Evolutionary conservation across 2,329 filamentous ascomycete species (phyloP), one percentile per base, ranked within the genome.

Genomic region (Nannizziopsis barbatae): DNA sequence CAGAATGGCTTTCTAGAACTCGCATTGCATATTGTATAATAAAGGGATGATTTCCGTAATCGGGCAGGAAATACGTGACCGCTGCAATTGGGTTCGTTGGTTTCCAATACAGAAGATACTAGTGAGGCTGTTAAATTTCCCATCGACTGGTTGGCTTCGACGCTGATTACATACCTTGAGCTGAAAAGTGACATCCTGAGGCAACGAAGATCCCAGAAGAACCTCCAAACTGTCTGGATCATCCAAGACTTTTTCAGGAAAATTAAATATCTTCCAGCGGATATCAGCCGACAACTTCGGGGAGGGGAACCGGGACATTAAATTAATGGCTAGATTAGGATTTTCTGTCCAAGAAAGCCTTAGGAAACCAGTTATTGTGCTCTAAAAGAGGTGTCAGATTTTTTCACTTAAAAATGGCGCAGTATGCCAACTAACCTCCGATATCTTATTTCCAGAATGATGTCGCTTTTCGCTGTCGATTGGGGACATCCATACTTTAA

Each of bases 11-110:
- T 62, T 98, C 92, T 42, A 99, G 68, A 2, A 92, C 86, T 58
- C 89, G 80, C 82, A 98, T 94, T 1, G 92, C 92, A 65, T 96
- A 98, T 65, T 99, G 93, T 35, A 96, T 79, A 46, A 98, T 76
- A 66, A 89, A 93, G 0, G 93, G 86, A 60, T 99, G 84, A 59
- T 95, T 90, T 36, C 82, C 81, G 64, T 93, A 98, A 1, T 83
- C 81, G 0, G 93, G 93, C 56, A 95, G 65, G 71, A 98, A 96
- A 67, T 93, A 88, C 0, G 88, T 95, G 5, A 93, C 83, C 0
- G 93, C 89, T 8, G 89, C 92, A 53, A 95, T 84, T 0, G 92
- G 92, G 60, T 95, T 95, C 30, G 95, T 82, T 0, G 92, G 81
- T 17, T 84, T 79, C 92, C 92, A 99, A 69, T 86, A 95, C 1